Evolutionary conservation across 495 filamentous ascomycete species (phyloP), one percentile per base, ranked within the genome.

Genomic region (Lasiosphaeria hispida): DNA sequence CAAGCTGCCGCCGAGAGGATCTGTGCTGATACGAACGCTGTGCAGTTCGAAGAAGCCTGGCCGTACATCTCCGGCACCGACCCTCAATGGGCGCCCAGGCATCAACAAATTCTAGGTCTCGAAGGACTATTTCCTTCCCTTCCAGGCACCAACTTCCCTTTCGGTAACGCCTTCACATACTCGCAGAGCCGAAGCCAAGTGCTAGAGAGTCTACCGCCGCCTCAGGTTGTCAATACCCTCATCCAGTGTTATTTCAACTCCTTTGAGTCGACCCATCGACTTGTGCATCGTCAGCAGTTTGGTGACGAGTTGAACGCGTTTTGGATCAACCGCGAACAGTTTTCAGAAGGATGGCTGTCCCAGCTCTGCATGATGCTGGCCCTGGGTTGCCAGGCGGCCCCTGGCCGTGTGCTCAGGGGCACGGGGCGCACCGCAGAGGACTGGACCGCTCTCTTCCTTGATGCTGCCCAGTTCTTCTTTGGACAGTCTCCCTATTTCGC

Each of bases 361-460:
- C 66, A 69, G 51, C 54, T 69, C 7, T 63, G 61, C 17, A 69
- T 69, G 66, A 56, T 69, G 53, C 43, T 69, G 23, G 66, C 60
- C 4, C 34, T 69, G 36, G 66, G 66, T 10, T 63, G 52, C 40
- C 60, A 62, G 10, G 35, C 56, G 34, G 58, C 60, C 38, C 53
- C 63, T 8, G 23, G 17, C 7, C 60, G 56, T 5, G 14, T 66
- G 7, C 49, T 66, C 47, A 14, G 37, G 23, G 35, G 61, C 14
- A 59, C 60, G 7, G 66, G 60, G 1, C 58, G 53, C 11, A 58
- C 48, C 37, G 37, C 53, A 1, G 42, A 48, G 2, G 58, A 61
- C 39, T 65, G 60, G 63, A 75, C 42, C 2, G 66, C 65, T 11
- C 41, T 57, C 10, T 54, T 65, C 17, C 49, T 69, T 6, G 63